These are phyloP conservation scores for Leishmania braziliensis DNA, from an alignment of 208 protist genomes.

Conservation along the genomic window DNA sequence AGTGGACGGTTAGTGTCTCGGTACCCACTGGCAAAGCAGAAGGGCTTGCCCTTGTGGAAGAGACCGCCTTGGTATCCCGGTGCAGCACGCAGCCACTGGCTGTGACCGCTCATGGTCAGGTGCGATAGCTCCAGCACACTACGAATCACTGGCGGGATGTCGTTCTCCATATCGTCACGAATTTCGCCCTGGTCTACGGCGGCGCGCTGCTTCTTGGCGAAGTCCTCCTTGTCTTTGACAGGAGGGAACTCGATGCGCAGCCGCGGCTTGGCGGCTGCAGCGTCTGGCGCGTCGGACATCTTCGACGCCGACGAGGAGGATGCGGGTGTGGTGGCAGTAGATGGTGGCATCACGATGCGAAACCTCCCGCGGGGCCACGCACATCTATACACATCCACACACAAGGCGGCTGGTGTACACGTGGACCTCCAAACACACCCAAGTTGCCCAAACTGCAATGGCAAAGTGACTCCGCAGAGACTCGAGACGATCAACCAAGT, in stretches of 20 bases:
- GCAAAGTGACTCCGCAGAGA: not conserved
- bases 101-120: conserved; percentile 81
- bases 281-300: not conserved
- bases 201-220: conserved; percentile 44
- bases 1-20: conserved; percentile 64
- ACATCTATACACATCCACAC: not conserved
- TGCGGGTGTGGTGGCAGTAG: not conserved
- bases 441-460: not conserved
- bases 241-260: conserved; percentile 77
- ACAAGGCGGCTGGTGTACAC: too few species aligned
- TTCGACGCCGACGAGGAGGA: not conserved
- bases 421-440: too few species aligned
- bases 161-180: conserved; percentile 55
- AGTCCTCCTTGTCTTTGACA: conserved; percentile 58
- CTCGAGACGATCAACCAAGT: not conserved
- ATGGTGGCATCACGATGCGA: not conserved
- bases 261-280: not conserved
- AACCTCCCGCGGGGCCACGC: not conserved
- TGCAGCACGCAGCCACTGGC: conserved; percentile 68
- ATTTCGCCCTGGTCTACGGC: conserved; percentile 52
- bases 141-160: conserved; percentile 81
- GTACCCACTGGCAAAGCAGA: conserved; percentile 84
- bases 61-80: conserved; percentile 83
- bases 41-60: conserved; percentile 75
- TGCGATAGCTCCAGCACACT: conserved; percentile 82